Conservation (phyloP, 2,329 filamentous ascomycete genomes). For the Graphilbum sp. region DNA sequence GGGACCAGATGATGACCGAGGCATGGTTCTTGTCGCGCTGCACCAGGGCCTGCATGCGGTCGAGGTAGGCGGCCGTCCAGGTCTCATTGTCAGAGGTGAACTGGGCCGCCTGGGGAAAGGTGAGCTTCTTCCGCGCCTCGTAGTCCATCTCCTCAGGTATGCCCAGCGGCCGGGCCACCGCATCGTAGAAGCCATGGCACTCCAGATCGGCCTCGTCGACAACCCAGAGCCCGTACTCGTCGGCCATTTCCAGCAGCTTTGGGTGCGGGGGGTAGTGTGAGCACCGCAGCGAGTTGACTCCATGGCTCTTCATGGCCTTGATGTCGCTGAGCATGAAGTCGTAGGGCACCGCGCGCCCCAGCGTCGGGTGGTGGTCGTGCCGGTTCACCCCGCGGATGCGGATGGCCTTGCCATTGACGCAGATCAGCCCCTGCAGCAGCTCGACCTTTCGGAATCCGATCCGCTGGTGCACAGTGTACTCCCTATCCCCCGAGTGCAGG, state of each 20-base stretch:
- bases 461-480: constrained; percentile 30
- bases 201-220: constrained; percentile 34
- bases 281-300: constrained; percentile 54
- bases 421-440: constrained; percentile 40
- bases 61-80: constrained; percentile 49
- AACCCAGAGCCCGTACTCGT: constrained; percentile 50
- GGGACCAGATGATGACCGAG: constrained; percentile 55
- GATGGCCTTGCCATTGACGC: constrained; percentile 45
- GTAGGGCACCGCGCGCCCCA: constrained; percentile 45
- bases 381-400: constrained; percentile 49
- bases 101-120: constrained; percentile 34
- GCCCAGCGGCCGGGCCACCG: constrained; percentile 29
- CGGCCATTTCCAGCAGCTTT: constrained; percentile 39
- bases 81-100: constrained; percentile 44
- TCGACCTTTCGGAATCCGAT: constrained; percentile 51
- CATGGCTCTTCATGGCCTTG: constrained; percentile 51
- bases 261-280: constrained; percentile 53
- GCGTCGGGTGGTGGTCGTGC: constrained; percentile 52
- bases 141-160: constrained; percentile 41
- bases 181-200: constrained; percentile 37
- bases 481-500: constrained; percentile 12
- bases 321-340: constrained; percentile 47
- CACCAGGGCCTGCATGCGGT: constrained; percentile 47
- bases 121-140: constrained; percentile 41
- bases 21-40: constrained; percentile 55